phyloP scores from a whole-genome alignment of 306 rosid species.

The Pueraria montana region DNA sequence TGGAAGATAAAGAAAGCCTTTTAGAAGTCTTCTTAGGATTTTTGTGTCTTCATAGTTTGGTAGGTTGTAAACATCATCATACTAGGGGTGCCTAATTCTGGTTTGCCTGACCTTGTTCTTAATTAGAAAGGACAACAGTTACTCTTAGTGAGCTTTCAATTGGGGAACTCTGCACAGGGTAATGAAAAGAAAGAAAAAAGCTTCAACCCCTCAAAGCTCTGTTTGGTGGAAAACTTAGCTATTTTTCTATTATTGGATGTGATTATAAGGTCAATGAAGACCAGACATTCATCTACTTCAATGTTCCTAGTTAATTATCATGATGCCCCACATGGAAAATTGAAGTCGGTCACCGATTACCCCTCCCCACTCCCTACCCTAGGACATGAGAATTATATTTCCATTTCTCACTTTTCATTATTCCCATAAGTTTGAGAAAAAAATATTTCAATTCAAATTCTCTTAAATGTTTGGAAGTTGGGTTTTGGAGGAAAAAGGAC shows the following conservation, averaged over 20 bases:
- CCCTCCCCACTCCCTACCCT: background rate
- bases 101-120: slow-evolving; percentile 20
- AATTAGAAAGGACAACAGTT: slow-evolving; percentile 5
- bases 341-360: background rate
- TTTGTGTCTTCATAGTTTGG: slow-evolving; percentile 28
- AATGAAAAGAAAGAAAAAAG: background rate
- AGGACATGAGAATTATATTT: background rate
- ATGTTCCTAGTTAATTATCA: slow-evolving; percentile 30
- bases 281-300: slow-evolving; percentile 34
- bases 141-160: slow-evolving; percentile 20
- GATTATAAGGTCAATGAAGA: slow-evolving; percentile 34
- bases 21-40: slow-evolving; percentile 10
- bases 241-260: slow-evolving; percentile 41
- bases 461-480: background rate
- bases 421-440: background rate
- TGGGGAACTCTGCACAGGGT: slow-evolving; percentile 25
- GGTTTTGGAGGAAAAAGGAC: background rate
- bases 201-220: background rate
- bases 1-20: slow-evolving; percentile 19
- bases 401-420: background rate
- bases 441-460: background rate
- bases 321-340: slow-evolving; percentile 24
- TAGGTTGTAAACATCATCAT: slow-evolving; percentile 48
- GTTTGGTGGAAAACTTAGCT: slow-evolving; percentile 35
- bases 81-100: slow-evolving; percentile 46